Evolutionary conservation across 2,329 filamentous ascomycete genomes (phyloP).

Genomic region (Purpureocillium lavendulum): DNA sequence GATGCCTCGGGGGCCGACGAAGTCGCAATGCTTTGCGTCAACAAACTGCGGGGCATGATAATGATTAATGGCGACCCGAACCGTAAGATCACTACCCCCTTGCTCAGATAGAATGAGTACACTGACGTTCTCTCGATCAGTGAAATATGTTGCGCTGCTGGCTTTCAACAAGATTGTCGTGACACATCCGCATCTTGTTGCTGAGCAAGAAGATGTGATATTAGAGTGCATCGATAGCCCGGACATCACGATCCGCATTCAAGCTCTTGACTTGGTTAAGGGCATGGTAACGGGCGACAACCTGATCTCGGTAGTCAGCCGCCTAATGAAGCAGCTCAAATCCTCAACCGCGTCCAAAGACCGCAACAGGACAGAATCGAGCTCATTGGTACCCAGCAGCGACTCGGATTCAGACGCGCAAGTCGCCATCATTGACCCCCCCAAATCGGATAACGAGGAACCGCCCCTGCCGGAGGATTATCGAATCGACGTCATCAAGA

Average conservation of each 20-base stretch:
- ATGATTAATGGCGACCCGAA: slow-evolving; percentile 91
- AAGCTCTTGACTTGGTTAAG: slow-evolving; percentile 83
- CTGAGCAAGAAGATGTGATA: slow-evolving; percentile 92
- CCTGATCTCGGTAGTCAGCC: slow-evolving; percentile 72
- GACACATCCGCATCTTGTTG: slow-evolving; percentile 81
- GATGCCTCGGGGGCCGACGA: slow-evolving; percentile 79
- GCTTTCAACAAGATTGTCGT: slow-evolving; percentile 92
- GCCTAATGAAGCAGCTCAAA: slow-evolving; percentile 79
- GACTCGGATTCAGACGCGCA: slow-evolving; percentile 45
- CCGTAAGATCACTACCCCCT: slow-evolving; percentile 37
- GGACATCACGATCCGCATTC: slow-evolving; percentile 90
- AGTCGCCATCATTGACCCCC: slow-evolving; percentile 26
- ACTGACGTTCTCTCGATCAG: slow-evolving; percentile 30
- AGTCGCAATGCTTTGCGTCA: slow-evolving; percentile 85
- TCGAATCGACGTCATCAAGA: slow-evolving; percentile 68
- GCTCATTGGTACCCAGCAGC: slow-evolving; percentile 33
- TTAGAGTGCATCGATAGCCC: slow-evolving; percentile 92
- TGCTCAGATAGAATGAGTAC: background rate
- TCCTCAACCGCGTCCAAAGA: slow-evolving; percentile 47
- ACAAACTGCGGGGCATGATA: slow-evolving; percentile 88
- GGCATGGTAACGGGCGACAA: slow-evolving; percentile 91
- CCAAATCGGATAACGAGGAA: slow-evolving; percentile 27
- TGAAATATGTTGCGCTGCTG: slow-evolving; percentile 94
- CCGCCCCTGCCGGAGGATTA: slow-evolving; percentile 79
- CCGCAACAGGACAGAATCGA: slow-evolving; percentile 28